phyloP scores from a whole-genome alignment of 1,284 basidiomycete genomes.

The Wallemia ichthyophaga region DNA sequence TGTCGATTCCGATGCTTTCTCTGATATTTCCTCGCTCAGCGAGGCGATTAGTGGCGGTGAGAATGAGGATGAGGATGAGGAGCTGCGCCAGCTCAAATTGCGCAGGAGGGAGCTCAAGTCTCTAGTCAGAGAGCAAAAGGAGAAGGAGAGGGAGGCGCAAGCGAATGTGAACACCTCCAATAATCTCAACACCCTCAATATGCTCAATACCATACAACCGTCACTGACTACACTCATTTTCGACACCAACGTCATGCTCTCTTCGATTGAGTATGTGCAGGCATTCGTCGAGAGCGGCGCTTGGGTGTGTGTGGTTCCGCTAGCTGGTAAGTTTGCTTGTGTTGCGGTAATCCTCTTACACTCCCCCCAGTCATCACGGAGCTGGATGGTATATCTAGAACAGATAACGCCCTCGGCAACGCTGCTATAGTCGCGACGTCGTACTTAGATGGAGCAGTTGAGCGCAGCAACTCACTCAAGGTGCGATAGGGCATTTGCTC shows the following conservation, averaged over 20 bases:
- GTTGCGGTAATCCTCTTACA: background rate
- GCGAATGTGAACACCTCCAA: conserved; percentile 3
- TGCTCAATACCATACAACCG: conserved; percentile 22
- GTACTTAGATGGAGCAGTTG: conserved; percentile 19
- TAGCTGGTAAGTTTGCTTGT: conserved; percentile 22
- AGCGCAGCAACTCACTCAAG: background rate
- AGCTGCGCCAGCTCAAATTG: conserved; percentile 9
- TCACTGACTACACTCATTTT: conserved; percentile 74
- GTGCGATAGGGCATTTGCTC: background rate
- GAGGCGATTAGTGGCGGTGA: conserved; percentile 16
- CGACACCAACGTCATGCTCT: conserved; percentile 78
- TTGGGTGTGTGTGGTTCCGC: conserved; percentile 72
- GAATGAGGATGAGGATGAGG: conserved; percentile 27
- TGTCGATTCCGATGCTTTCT: background rate
- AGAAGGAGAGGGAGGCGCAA: conserved; percentile 7
- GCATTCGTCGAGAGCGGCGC: conserved; percentile 43
- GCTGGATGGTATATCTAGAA: conserved; percentile 56
- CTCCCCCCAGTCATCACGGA: conserved; percentile 47
- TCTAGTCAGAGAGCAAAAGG: conserved; percentile 4
- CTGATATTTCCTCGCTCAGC: background rate
- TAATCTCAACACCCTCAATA: too few species aligned
- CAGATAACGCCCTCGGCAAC: conserved; percentile 30
- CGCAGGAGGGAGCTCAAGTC: conserved; percentile 6
- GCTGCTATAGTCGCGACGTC: conserved; percentile 34
- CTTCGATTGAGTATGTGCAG: conserved; percentile 37